Percentiles rank a stretch among this genome's conserved stretches.
Evolutionary conservation across 176 grass and related monocot genomes (phyloP).

Genomic region (Thalia dealbata): DNA sequence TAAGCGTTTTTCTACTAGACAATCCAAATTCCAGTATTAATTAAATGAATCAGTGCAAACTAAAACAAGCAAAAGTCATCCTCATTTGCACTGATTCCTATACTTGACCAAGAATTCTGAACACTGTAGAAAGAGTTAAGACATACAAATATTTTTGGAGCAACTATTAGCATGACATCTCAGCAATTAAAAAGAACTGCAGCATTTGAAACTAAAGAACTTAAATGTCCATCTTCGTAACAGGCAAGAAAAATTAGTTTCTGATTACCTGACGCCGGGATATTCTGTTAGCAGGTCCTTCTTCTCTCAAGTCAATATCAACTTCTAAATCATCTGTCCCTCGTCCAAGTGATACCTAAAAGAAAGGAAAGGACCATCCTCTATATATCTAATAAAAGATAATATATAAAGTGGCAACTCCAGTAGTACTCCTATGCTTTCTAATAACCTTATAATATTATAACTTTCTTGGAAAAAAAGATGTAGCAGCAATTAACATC

Average conservation of each 20-base stretch:
- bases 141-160: too few species aligned
- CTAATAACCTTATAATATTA: neutral
- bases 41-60: neutral
- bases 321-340: constrained; percentile 84
- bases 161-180: neutral
- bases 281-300: constrained; percentile 88
- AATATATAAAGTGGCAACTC: neutral
- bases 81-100: neutral
- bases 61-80: neutral
- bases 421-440: neutral
- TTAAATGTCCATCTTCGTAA: neutral
- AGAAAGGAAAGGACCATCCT: constrained; percentile 4
- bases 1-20: neutral
- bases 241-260: constrained; percentile 1
- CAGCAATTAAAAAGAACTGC: neutral
- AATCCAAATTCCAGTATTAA: neutral
- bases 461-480: neutral
- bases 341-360: constrained; percentile 88
- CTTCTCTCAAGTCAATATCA: constrained; percentile 95
- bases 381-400: neutral
- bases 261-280: constrained; percentile 66
- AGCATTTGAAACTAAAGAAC: neutral
- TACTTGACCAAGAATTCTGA: neutral
- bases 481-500: neutral
- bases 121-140: neutral